phyloP scores from a whole-genome alignment of 257 asterid species.

The Solanum ahanhuiri region DNA sequence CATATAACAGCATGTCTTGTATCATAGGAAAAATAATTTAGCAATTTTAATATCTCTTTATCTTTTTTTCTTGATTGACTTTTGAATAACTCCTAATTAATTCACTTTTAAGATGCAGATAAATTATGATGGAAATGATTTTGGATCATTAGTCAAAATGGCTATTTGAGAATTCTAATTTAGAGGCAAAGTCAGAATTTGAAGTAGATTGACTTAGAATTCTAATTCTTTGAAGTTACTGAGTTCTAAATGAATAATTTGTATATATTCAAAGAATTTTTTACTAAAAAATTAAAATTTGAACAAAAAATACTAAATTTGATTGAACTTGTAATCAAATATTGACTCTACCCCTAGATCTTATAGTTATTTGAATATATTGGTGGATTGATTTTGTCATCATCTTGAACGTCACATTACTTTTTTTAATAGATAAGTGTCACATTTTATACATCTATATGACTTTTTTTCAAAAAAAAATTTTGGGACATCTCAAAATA shows the following conservation, averaged over 20 bases:
- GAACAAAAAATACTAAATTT: too few species aligned
- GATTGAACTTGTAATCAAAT: too few species aligned
- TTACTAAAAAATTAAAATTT: too few species aligned
- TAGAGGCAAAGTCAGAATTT: too few species aligned
- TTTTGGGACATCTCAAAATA: background rate
- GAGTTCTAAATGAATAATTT: too few species aligned
- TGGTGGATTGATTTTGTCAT: background rate
- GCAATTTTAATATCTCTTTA: background rate
- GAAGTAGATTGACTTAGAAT: too few species aligned
- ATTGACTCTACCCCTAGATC: background rate
- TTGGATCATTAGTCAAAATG: background rate
- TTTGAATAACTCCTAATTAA: background rate
- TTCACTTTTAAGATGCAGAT: background rate
- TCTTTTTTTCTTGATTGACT: background rate
- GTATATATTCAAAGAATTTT: too few species aligned
- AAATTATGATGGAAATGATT: background rate
- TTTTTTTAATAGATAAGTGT: background rate
- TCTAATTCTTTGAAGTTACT: too few species aligned
- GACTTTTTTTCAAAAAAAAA: background rate
- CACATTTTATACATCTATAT: background rate
- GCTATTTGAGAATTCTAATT: background rate
- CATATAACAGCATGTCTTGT: background rate
- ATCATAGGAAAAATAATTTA: background rate
- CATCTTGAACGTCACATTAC: background rate
- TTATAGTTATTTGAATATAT: background rate